phyloP scores from a whole-genome alignment of 208 protist species.

The Acanthamoeba culbertsoni region DNA sequence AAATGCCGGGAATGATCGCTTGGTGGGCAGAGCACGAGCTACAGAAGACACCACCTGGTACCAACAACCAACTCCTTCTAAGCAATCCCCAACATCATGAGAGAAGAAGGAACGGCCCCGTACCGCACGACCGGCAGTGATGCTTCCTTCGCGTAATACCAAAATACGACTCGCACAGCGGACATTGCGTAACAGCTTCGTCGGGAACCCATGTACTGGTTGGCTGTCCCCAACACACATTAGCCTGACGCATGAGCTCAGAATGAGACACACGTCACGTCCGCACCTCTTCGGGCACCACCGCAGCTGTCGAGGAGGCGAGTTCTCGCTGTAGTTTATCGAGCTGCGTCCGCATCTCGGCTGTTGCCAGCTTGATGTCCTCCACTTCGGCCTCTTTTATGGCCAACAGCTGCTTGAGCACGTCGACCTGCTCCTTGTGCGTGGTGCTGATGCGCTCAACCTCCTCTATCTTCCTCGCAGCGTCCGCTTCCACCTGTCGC shows the following conservation, averaged over 20 bases:
- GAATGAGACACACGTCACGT: too few species aligned
- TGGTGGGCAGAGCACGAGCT: conserved; percentile 4
- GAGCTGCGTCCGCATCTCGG: background rate
- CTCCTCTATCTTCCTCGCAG: background rate
- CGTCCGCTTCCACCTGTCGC: background rate
- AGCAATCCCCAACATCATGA: too few species aligned
- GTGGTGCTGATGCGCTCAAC: background rate
- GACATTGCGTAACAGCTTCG: background rate
- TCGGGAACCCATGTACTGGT: background rate
- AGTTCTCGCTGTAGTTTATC: background rate
- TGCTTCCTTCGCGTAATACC: conserved; percentile 16
- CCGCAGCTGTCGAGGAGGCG: background rate
- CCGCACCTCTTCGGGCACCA: background rate
- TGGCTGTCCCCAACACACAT: background rate
- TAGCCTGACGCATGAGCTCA: background rate
- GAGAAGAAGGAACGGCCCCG: too few species aligned
- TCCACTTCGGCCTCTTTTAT: conserved; percentile 20
- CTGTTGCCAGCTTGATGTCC: background rate
- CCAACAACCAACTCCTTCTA: too few species aligned
- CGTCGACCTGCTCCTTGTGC: background rate
- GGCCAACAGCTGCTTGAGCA: conserved; percentile 7
- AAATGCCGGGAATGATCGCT: background rate
- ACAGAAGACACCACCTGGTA: conserved; percentile 3
- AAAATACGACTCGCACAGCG: background rate
- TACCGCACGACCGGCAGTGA: conserved; percentile 23